Base-by-base conservation (phyloP, 169 alveolate genomes). In the Perkinsus olseni region DNA sequence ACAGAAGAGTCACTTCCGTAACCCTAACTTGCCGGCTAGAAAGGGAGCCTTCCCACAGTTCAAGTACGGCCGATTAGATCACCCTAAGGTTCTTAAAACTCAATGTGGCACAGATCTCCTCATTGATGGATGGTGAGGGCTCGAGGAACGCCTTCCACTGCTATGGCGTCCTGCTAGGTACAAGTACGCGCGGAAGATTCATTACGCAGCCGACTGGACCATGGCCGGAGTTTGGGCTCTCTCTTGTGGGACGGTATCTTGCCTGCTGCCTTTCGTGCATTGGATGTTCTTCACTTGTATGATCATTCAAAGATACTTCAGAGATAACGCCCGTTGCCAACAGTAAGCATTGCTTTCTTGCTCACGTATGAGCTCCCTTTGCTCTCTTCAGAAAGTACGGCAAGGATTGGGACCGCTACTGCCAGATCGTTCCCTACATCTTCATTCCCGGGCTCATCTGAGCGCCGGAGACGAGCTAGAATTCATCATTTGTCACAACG, bases 361-460 rank as follows among this genome's bases (percentile, higher is more conserved):
- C 4, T 62, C n/a, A n/a, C n/a, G n/a, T n/a, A n/a, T n/a, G n/a
- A n/a, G n/a, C n/a, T n/a, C n/a, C n/a, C n/a, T n/a, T n/a, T n/a
- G n/a, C n/a, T n/a, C n/a, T 40, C 11, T 40, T 62, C 82, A 74
- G 93, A 74, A 93, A 93, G 28, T 93, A 93, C 74, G 93, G 93
- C 6, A 93, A 93, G 38, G 94, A 93, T 93, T 93, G 94, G 94
- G 93, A 93, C 0, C 74, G 74, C 94, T 93, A 93, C 74, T 39
- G 40, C 39, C 91, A 48, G 31, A 8, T 37, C 11, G 93, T 93
- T 34, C 39, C 39, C 17, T 93, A 93, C 36, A 93, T 40, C 74
- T 93, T 93, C 74, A 39, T 93, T 21, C 94, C 94, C 11, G 94
- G 94, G 20, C 74, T 93, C 37, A 31, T 93, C 82, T 93, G 36